A percentile compares a stretch with the other conserved stretches of the same genome.
phyloP scores from a whole-genome alignment of 2,329 filamentous ascomycete genomes.

The Pestalotiopsis sp. region DNA sequence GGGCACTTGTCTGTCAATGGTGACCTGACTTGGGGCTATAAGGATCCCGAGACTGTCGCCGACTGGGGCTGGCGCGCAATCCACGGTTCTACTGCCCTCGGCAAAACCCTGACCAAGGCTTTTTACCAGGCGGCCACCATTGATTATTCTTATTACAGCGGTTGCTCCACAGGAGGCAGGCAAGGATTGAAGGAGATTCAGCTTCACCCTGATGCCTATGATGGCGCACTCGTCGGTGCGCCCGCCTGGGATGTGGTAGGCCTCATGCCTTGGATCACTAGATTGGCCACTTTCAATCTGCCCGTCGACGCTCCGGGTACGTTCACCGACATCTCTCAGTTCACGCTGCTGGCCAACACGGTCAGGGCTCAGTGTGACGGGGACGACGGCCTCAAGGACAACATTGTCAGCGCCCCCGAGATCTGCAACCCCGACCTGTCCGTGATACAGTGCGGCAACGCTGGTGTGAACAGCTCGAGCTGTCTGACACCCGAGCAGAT shows the following conservation, averaged over 20 bases:
- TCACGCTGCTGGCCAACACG: conserved; percentile 41
- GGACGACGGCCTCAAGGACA: conserved; percentile 43
- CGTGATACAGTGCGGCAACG: conserved; percentile 17
- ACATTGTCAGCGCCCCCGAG: conserved; percentile 40
- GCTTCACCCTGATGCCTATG: conserved; percentile 51
- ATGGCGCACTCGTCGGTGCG: conserved; percentile 49
- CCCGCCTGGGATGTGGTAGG: conserved; percentile 50
- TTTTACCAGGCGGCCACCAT: conserved; percentile 42
- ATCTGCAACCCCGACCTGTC: conserved; percentile 31
- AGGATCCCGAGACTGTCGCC: conserved; percentile 27
- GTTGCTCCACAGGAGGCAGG: conserved; percentile 56
- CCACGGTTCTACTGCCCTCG: conserved; percentile 45
- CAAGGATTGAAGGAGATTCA: conserved; percentile 52
- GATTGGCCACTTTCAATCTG: conserved; percentile 44
- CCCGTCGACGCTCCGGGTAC: conserved; percentile 37
- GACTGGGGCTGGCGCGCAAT: conserved; percentile 33
- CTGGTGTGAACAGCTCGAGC: conserved; percentile 13
- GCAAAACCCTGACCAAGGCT: conserved; percentile 42
- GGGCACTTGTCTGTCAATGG: conserved; percentile 30
- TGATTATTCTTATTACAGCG: conserved; percentile 49
- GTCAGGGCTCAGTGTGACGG: conserved; percentile 41
- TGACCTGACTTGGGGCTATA: conserved; percentile 34
- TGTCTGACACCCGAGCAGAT: conserved; percentile 43
- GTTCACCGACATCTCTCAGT: conserved; percentile 42
- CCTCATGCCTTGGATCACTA: conserved; percentile 39